Evolutionary conservation across 1,284 basidiomycete genomes (phyloP), one percentile per base, ranked within the genome.

Genomic region (Vanrija humicola): DNA sequence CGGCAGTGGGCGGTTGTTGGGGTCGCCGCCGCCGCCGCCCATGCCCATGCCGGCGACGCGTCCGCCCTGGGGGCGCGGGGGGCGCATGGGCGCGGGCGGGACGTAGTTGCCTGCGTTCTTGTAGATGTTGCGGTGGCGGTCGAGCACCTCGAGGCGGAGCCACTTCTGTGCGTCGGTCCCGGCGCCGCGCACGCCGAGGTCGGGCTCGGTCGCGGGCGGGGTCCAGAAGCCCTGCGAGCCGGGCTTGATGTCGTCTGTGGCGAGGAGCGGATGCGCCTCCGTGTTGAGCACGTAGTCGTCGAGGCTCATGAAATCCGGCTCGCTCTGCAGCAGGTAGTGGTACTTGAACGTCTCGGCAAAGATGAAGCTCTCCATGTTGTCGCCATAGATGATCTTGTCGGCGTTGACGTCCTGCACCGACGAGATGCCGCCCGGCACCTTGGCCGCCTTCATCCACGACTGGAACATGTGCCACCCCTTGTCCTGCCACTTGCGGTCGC

Each of bases 391-490:
- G 14, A 67, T 39, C 28, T 72, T 72, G 5, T 53, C 38, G 21
- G 54, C 53, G 3, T 78, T 78, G 25, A 82, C 80, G 61, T 82
- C 76, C 10, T 61, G 50, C 45, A 82, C 64, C 39, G 73, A 69
- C 21, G 77, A 71, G 48, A 81, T 73, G 1, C 78, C 79, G 5
- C 63, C 69, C 1, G 67, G 66, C 12, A 74, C 74, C 52, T 67
- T 74, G 19, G 68, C 63, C n/a, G 62, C 56, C n/a, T 75, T 72
- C 52, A 81, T 77, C 82, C 82, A 83, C 9, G 74, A 75, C 6
- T 76, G 74, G 54, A 83, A 83, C 82, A 83, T 83, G 59, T 79
- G 76, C 82, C 82, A 83, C 4, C 82, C 82, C 40, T 78, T 73
- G 53, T 82, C 81, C 65, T 81, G 80, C 82, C 82, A 83, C 54